Conservation (phyloP, 345 rosid genomes). For the Rhizophora apiculata region DNA sequence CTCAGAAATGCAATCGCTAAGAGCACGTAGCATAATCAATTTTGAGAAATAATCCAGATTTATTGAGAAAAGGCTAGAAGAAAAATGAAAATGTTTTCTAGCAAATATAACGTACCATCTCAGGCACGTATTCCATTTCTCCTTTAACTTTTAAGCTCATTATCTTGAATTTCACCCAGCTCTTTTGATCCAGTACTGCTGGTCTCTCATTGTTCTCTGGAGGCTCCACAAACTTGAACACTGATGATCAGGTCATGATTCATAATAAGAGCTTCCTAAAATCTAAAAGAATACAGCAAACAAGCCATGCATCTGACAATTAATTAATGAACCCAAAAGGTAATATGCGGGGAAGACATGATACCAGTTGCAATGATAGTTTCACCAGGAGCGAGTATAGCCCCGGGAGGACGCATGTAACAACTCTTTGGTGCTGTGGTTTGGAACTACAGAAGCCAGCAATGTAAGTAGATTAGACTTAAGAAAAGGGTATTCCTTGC, state of each 20-base stretch:
- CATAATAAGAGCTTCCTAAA: background rate
- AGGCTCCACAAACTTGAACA: slow-evolving; percentile 39
- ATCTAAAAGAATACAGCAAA: background rate
- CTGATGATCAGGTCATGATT: slow-evolving; percentile 14
- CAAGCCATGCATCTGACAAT: background rate
- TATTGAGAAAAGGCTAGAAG: background rate
- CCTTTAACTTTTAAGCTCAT: slow-evolving; percentile 34
- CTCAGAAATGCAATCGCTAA: background rate
- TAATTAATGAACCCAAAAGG: background rate
- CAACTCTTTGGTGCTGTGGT: slow-evolving; percentile 39
- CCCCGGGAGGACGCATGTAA: slow-evolving; percentile 40
- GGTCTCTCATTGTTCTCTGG: slow-evolving; percentile 33
- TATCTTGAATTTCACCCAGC: slow-evolving; percentile 38
- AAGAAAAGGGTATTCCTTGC: background rate
- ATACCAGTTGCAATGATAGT: slow-evolving; percentile 36
- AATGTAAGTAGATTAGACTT: background rate
- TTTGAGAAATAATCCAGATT: background rate
- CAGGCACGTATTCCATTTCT: slow-evolving; percentile 33
- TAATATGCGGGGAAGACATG: background rate
- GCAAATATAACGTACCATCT: slow-evolving; percentile 21
- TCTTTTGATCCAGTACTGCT: slow-evolving; percentile 23
- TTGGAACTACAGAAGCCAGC: slow-evolving; percentile 23
- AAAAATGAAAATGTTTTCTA: background rate
- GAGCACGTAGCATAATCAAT: background rate
- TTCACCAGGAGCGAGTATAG: slow-evolving; percentile 35